Evolutionary conservation across 441 rosid genomes (phyloP), one percentile per base, ranked within the genome.

Genomic region (Adansonia madagascariensis): DNA sequence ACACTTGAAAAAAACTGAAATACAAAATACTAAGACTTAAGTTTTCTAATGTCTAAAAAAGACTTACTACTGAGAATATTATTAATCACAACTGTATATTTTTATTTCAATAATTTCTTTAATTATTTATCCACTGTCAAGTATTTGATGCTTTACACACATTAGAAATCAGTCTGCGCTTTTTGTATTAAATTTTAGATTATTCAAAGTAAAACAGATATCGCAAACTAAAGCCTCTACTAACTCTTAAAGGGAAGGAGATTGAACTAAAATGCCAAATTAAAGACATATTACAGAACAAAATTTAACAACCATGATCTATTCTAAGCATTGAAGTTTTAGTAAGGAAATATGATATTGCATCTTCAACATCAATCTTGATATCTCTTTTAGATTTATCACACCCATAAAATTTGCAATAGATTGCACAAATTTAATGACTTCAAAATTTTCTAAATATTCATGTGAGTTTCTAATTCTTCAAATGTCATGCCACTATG

Each of bases 1-100:
- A 53, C 61, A 71, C 9, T 4, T n/a, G 39, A 59, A n/a, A 71
- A 66, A n/a, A 10, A 52, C 20, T 52, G 46, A 71, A 52, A 71
- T 35, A 52, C 74, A 53, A 24, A 53, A 53, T 35, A 53, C 9
- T n/a, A 27, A 35, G 47, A 71, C 47, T 66, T 71, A 24, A 49
- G n/a, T 43, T 66, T 52, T 52, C 74, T 71, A 31, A 31, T 52
- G n/a, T 53, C 27, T 71, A 52, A n/a, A 24, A 14, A 50, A 8
- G 62, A 71, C 24, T 71, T 71, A n/a, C n/a, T 9, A 52, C 74
- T 52, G 10, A 53, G 62, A 71, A 71, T 31, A 71, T 53, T 18
- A 53, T 31, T 71, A 71, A 71, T 71, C 10, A 53, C 46, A 53
- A 17, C 9, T 31, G 39, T 8, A 52, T 2, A n/a, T 52, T 22